These are phyloP conservation scores for Zizania latifolia DNA, from an alignment of 176 grass and related monocot species.

Conservation along the genomic window DNA sequence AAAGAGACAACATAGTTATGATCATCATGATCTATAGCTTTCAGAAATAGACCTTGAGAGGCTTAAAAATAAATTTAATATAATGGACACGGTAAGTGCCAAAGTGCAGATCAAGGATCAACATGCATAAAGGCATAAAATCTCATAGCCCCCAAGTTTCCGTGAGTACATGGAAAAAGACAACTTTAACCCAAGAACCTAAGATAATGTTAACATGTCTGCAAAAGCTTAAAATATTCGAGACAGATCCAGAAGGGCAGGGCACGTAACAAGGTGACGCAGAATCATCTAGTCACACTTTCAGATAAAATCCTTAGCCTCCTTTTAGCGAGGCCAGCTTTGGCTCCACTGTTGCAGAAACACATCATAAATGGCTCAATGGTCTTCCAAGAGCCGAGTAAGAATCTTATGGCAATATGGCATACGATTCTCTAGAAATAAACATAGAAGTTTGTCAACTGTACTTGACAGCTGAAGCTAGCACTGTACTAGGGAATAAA, in stretches of 20 bases:
- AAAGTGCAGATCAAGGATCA: not conserved
- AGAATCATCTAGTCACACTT: slow-evolving; percentile 22
- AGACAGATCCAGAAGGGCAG: slow-evolving; percentile 23
- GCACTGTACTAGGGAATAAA: not conserved
- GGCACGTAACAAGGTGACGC: slow-evolving; percentile 17
- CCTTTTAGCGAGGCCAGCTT: not conserved
- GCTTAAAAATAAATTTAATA: not conserved
- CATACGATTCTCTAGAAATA: not conserved
- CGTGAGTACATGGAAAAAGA: slow-evolving; percentile 13
- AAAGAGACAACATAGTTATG: not conserved
- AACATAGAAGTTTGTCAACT: not conserved
- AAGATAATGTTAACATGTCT: slow-evolving; percentile 43
- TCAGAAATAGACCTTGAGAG: not conserved
- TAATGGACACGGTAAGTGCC: not conserved
- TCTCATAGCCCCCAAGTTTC: not conserved
- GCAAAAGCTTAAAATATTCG: slow-evolving; percentile 14
- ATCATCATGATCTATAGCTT: not conserved
- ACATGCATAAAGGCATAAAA: not conserved
- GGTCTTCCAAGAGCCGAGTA: slow-evolving; percentile 17
- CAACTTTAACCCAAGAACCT: slow-evolving; percentile 12
- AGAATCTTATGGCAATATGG: not conserved
- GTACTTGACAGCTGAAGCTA: not conserved
- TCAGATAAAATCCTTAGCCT: not conserved
- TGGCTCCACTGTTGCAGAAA: not conserved
- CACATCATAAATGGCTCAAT: not conserved